Evolutionary conservation across 495 filamentous ascomycete genomes (phyloP), one percentile per base, ranked within the genome.

Genomic region (Sphaerosporella brunnea): DNA sequence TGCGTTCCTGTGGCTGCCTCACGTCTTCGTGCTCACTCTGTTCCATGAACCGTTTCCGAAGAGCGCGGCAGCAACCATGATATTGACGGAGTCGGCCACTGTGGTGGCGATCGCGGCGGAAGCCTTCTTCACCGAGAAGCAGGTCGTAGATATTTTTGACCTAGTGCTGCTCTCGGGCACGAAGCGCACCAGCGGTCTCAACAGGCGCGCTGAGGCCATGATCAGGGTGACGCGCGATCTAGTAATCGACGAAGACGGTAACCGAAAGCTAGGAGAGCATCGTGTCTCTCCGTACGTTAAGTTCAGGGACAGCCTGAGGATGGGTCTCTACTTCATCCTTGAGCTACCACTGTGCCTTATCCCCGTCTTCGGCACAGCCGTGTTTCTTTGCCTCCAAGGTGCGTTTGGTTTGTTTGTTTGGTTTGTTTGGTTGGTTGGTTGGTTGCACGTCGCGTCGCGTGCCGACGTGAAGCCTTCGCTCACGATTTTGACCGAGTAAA

Each of bases 341-440:
- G 82, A 85, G 55, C 66, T 95, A n/a, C 87, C 90, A 10, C 68
- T 96, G 41, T 95, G 93, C 62, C 79, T 94, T 48, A 80, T 97
- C 35, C 90, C 90, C 0, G 72, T 95, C 0, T 71, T 96, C 16
- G 90, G 90, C 2, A 87, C 88, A 1, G 64, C 76, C 10, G 54
- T 84, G 0, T 97, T 92, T 62, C 68, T 95, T 5, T 40, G 80
- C 11, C 51, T 90, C 23, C 80, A 92, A 62, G 88, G 84, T 53
- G 71, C 64, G 61, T 26, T n/a, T n/a, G n/a, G n/a, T n/a, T n/a
- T n/a, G n/a, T n/a, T n/a, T n/a, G n/a, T n/a, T n/a, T n/a, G n/a
- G n/a, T n/a, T n/a, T n/a, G n/a, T n/a, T n/a, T n/a, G n/a, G n/a
- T n/a, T n/a, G n/a, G n/a, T n/a, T n/a, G n/a, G n/a, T n/a, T n/a